Percentiles rank a stretch among this genome's conserved stretches.
Evolutionary conservation across 2,329 filamentous ascomycete genomes (phyloP).

Genomic region (Colletotrichum australisinense): DNA sequence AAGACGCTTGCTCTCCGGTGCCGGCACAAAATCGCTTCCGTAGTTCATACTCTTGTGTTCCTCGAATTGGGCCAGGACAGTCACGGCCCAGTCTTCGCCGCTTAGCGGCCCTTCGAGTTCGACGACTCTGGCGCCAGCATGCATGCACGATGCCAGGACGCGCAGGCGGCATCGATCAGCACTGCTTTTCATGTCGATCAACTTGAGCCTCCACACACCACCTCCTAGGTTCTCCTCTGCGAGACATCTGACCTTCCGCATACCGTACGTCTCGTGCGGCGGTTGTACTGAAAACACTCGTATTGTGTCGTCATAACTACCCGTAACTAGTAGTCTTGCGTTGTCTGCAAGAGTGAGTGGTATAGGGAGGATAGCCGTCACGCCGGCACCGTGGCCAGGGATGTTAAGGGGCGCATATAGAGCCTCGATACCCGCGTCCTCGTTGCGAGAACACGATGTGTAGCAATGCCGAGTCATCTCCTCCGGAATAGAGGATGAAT

Average conservation of each 20-base stretch:
- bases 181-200: conserved; percentile 54
- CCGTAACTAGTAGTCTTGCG: conserved; percentile 77
- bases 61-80: conserved; percentile 78
- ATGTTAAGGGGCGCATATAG: conserved; percentile 41
- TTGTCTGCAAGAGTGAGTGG: conserved; percentile 52
- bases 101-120: conserved; percentile 51
- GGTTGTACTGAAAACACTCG: conserved; percentile 70
- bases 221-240: conserved; percentile 76
- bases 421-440: not conserved
- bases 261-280: conserved; percentile 51
- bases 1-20: conserved; percentile 41
- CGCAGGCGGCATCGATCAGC: conserved; percentile 46
- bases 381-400: conserved; percentile 77
- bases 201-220: conserved; percentile 88
- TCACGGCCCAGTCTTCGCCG: conserved; percentile 66
- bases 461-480: conserved; percentile 77
- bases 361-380: conserved; percentile 87
- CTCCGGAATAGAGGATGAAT: conserved; percentile 73
- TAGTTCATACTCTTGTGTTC: conserved; percentile 97
- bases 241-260: conserved; percentile 62
- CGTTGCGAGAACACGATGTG: conserved; percentile 45
- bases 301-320: conserved; percentile 90
- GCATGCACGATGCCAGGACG: conserved; percentile 93
- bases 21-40: conserved; percentile 76
- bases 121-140: conserved; percentile 82